A percentile compares a stretch with the other conserved stretches of the same genome.
Evolutionary conservation across 257 asterid genomes (phyloP).

Genomic region (Agastache rugosa): DNA sequence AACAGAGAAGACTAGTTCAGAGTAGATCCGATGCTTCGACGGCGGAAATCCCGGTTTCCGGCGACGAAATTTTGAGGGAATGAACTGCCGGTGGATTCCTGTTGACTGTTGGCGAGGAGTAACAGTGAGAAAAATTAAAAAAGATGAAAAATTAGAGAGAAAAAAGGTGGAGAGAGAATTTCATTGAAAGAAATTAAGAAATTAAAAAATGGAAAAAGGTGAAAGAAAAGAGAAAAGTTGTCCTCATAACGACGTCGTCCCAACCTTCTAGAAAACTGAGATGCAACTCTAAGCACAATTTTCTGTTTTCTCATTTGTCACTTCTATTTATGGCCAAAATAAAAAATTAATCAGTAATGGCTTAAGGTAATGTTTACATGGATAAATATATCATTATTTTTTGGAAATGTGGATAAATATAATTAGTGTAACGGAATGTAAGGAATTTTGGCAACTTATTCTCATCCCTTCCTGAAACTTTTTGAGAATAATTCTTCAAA

Average conservation of each 20-base stretch:
- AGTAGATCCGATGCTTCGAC: constrained; percentile 40
- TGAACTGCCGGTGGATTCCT: constrained; percentile 43
- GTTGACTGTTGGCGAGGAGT: constrained; percentile 41
- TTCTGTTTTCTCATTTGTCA: not conserved
- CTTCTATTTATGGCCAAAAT: not conserved
- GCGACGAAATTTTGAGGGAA: constrained; percentile 36
- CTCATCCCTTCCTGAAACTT: not conserved
- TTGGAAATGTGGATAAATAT: not conserved
- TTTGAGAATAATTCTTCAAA: too few relatives aligned
- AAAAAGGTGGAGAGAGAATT: constrained; percentile 30
- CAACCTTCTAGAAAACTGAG: constrained; percentile 10
- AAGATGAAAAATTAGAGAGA: constrained; percentile 1
- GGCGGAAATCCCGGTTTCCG: constrained; percentile 34
- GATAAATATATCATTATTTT: not conserved
- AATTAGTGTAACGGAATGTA: not conserved
- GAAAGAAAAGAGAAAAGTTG: constrained; percentile 32
- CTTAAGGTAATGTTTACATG: not conserved
- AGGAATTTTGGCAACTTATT: not conserved
- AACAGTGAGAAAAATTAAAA: constrained; percentile 26
- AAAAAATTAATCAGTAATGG: not conserved
- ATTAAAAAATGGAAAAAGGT: constrained; percentile 1
- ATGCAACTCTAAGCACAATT: not conserved
- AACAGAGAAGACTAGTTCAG: constrained; percentile 32
- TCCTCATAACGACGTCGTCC: constrained; percentile 39
- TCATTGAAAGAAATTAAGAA: constrained; percentile 1